Base-by-base conservation (phyloP, 2,329 filamentous ascomycete genomes). In the Exserohilum rostratum region DNA sequence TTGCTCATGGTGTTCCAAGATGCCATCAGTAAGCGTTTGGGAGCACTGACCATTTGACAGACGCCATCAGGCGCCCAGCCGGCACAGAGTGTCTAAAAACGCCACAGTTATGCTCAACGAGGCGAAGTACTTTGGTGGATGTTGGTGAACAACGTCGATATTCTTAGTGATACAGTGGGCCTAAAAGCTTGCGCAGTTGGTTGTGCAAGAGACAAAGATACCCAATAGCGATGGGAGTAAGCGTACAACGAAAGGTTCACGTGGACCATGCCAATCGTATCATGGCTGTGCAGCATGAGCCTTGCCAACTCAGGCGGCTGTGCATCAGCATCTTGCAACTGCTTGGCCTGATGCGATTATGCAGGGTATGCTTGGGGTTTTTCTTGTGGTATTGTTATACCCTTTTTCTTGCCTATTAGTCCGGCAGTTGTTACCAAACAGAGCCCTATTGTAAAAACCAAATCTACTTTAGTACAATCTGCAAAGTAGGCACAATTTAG, bases 91-190 rank as follows among this genome's bases (percentile, higher is more conserved):
- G 53, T 42, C 52, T 50, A 48, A 47, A 44, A 44, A 50, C 54
- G 62, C 59, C 61, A 64, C 59, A 58, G 59, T 67, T 54, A 52
- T 50, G 55, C 59, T 56, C 31, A 15, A 50, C 46, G 50, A 33
- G 40, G 33, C 43, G 42, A 45, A 51, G 35, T 17, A 30, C 38
- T 55, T 35, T n/a, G 22, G 17, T 40, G 31, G 5, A 17, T 46
- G 34, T 49, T 46, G 39, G 30, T 46, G 44, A 37, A 30, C 22
- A 46, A 43, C 18, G 38, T 37, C 27, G 17, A 40, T 54, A 35
- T 47, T 45, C 34, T 50, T 46, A 42, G 47, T 58, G 47, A 34
- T 33, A 52, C 40, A 17, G 29, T 55, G 33, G 33, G 30, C 52
- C 48, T 30, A 38, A 50, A 20, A 35, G 46, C 48, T 48, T 51